Conservation (phyloP, 805 yeast species). For the Scheffersomyces coipomensis region DNA sequence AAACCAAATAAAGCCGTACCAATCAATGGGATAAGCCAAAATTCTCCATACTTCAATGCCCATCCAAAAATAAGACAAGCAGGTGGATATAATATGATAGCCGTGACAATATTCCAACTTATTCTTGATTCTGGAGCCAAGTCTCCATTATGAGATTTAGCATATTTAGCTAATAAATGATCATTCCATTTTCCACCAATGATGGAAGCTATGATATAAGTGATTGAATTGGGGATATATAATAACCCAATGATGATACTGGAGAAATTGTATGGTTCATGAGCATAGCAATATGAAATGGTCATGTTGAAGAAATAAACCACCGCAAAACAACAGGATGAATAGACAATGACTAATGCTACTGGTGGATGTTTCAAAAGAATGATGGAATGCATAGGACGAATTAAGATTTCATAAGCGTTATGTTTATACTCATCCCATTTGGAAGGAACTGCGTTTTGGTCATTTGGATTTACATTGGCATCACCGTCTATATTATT, state of each 20-base stretch:
- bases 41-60: conserved; percentile 63
- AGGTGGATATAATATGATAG: conserved; percentile 60
- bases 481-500: too few species aligned
- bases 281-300: conserved; percentile 58
- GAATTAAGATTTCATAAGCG: conserved; percentile 47
- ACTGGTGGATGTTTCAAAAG: conserved; percentile 76
- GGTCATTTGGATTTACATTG: not conserved
- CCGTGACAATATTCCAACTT: conserved; percentile 68
- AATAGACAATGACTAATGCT: conserved; percentile 57
- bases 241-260: conserved; percentile 68
- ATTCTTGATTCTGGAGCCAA: conserved; percentile 76
- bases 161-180: conserved; percentile 48
- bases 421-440: conserved; percentile 19
- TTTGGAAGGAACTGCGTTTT: not conserved
- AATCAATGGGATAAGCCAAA: conserved; percentile 77
- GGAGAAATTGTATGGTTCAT: conserved; percentile 67
- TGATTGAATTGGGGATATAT: conserved; percentile 80
- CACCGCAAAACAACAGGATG: conserved; percentile 70
- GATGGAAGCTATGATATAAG: conserved; percentile 74
- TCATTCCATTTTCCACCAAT: conserved; percentile 83
- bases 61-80: conserved; percentile 78
- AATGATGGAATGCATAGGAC: conserved; percentile 62
- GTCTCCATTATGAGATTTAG: conserved; percentile 59
- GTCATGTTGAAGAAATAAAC: conserved; percentile 76
- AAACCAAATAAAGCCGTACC: conserved; percentile 83